Base-by-base conservation (phyloP, 23 red algal species). In the Gracilariopsis chorda region DNA sequence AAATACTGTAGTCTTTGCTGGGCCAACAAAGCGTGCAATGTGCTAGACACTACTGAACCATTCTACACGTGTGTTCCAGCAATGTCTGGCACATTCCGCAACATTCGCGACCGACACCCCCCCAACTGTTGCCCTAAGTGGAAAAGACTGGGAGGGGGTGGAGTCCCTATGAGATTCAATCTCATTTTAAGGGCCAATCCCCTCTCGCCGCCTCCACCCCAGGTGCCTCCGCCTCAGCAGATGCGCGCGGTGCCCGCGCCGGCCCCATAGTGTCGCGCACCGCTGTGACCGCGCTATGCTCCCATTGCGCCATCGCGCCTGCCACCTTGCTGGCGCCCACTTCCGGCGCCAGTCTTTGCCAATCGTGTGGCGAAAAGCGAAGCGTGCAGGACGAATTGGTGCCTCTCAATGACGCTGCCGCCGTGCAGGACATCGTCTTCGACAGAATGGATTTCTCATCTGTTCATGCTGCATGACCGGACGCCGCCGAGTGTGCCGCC, bases 361-460 rank as follows among this genome's bases (percentile, higher is more conserved):
- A 42, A 41, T 2, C 45, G 21, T 86, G 82, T 35, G 82, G 60
- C 17, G 82, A 86, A 44, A 29, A 25, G 5, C 41, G 25, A 2
- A 21, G 37, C 37, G n/a, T n/a, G n/a, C n/a, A 35, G 20, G 62
- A 48, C 60, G 60, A 86, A 27, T 13, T 67, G 60, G 43, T 86
- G 32, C 41, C 58, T 40, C 42, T 86, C 25, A 14, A 32, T 2
- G 82, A 69, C 4, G 46, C 39, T 0, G 82, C 3, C 21, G 62
- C 46, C 0, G 49, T 19, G 23, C n/a, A 80, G 8, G 82, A 48
- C 11, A 61, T 86, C 2, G 82, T 86, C 11, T 86, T 86, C 17
- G 82, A 86, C 32, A 60, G 63, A 43, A 86, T 86, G 82, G 82
- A 86, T 62, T 86, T 86, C 35, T 70, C 60, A 11, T 19, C 24